Percentiles rank a stretch among this genome's conserved stretches.
These are phyloP conservation scores for Penicillium sp. DNA, from an alignment of 2,329 filamentous ascomycete species.

Conservation along the genomic window DNA sequence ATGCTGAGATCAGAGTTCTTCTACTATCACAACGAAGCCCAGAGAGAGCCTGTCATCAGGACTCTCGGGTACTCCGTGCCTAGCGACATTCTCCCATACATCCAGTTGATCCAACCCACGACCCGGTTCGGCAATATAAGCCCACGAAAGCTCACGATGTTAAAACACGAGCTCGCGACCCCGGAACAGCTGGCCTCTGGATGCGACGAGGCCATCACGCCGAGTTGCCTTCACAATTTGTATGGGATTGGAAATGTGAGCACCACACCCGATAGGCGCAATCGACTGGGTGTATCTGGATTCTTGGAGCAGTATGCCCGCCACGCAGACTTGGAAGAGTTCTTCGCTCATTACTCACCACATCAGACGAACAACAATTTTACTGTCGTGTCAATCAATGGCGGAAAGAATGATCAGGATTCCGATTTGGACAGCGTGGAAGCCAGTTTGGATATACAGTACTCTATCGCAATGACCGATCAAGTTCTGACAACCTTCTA, in stretches of 20 bases:
- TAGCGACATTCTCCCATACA: conserved; percentile 52
- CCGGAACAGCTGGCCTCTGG: conserved; percentile 25
- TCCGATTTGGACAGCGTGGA: conserved; percentile 51
- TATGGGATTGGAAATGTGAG: conserved; percentile 46
- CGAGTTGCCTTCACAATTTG: conserved; percentile 51
- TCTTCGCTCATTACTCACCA: conserved; percentile 57
- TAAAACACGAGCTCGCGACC: conserved; percentile 13
- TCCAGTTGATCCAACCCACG: conserved; percentile 67
- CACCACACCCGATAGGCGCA: conserved; percentile 35
- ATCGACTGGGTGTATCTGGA: conserved; percentile 49
- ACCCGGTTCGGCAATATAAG: conserved; percentile 60
- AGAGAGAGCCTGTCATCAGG: conserved; percentile 51
- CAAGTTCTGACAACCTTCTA: conserved; percentile 60
- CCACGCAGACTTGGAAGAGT: conserved; percentile 57
- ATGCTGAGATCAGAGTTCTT: conserved; percentile 61
- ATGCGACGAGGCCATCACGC: conserved; percentile 48
- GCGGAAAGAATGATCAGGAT: conserved; percentile 54
- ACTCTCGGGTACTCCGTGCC: conserved; percentile 65
- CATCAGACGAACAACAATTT: conserved; percentile 57
- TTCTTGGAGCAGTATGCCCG: conserved; percentile 56
- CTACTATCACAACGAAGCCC: conserved; percentile 53
- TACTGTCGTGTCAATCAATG: conserved; percentile 58
- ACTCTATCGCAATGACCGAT: conserved; percentile 57
- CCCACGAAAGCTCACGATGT: conserved; percentile 42
- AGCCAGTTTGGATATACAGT: conserved; percentile 66